Conservation (phyloP, 2,329 filamentous ascomycete genomes). For the Penicillium frequentans region DNA sequence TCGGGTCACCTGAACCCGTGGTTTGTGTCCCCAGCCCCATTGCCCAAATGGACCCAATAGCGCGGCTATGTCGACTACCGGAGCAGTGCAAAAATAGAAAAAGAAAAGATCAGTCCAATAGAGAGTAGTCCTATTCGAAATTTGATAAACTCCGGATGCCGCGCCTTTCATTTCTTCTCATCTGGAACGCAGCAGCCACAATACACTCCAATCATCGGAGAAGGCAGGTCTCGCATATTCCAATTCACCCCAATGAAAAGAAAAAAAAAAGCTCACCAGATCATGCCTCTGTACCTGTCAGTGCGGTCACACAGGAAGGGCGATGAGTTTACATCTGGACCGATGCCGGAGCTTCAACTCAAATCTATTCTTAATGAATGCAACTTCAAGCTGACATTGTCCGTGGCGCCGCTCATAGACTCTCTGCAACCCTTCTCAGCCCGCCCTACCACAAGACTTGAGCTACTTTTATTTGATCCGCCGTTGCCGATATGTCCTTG, state of each 20-base stretch:
- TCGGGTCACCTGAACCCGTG: slow-evolving; percentile 20
- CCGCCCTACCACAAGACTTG: slow-evolving; percentile 5
- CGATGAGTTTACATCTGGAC: slow-evolving; percentile 17
- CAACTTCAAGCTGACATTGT: slow-evolving; percentile 13
- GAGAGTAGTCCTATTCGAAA: slow-evolving; percentile 5
- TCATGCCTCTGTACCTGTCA: slow-evolving; percentile 19
- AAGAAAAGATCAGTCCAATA: background rate
- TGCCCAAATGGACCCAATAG: background rate
- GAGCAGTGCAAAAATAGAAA: background rate
- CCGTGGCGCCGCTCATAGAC: slow-evolving; percentile 8
- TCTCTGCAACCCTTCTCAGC: slow-evolving; percentile 2
- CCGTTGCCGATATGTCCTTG: slow-evolving; percentile 10
- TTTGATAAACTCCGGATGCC: slow-evolving; percentile 1
- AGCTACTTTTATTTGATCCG: slow-evolving; percentile 12
- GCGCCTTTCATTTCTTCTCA: background rate
- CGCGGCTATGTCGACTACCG: slow-evolving; percentile 18
- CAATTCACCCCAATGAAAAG: slow-evolving; percentile 10
- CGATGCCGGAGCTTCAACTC: slow-evolving; percentile 13
- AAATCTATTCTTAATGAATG: slow-evolving; percentile 3
- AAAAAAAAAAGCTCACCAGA: slow-evolving; percentile 5
- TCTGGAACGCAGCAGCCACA: background rate
- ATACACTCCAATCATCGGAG: background rate
- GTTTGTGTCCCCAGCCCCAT: slow-evolving; percentile 4
- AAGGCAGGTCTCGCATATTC: slow-evolving; percentile 16
- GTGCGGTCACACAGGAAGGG: slow-evolving; percentile 20